A percentile compares a stretch with the other conserved stretches of the same genome.
These are phyloP conservation scores for Globisporangium takayamanum DNA, from an alignment of 352 stramenopile species.

Conservation along the genomic window DNA sequence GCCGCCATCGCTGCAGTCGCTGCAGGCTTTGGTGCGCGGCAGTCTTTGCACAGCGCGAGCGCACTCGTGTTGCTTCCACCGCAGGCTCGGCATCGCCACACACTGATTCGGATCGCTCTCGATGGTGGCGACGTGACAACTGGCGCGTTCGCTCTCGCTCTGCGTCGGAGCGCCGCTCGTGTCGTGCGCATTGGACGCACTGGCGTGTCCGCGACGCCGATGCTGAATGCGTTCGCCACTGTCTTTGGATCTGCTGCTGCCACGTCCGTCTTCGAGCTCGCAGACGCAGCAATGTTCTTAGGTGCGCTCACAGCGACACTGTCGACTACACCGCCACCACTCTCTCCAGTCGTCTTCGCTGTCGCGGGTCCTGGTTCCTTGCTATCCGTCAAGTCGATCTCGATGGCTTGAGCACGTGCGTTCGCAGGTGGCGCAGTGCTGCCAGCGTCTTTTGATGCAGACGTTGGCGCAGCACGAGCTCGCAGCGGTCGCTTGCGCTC, in stretches of 20 bases:
- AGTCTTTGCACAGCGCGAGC: constrained; percentile 43
- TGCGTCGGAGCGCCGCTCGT: constrained; percentile 6
- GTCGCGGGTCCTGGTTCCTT: too few relatives aligned
- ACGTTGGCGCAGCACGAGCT: background rate
- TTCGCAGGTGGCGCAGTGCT: background rate
- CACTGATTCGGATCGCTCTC: constrained; percentile 8
- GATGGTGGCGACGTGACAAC: background rate
- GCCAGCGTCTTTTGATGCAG: background rate
- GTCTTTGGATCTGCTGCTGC: background rate
- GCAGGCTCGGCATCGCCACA: constrained; percentile 51
- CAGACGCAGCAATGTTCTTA: too few relatives aligned
- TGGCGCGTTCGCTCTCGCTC: constrained; percentile 12
- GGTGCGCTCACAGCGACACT: too few relatives aligned
- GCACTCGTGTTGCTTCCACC: constrained; percentile 44
- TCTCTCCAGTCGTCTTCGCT: too few relatives aligned
- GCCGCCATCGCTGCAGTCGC: constrained; percentile 7
- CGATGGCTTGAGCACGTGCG: background rate
- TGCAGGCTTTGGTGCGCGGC: constrained; percentile 21
- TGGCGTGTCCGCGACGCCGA: constrained; percentile 3
- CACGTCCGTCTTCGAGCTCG: too few relatives aligned
- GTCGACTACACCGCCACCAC: too few relatives aligned
- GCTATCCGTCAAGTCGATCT: too few relatives aligned
- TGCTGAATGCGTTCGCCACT: constrained; percentile 12
- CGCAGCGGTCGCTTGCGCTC: background rate
- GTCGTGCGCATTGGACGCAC: constrained; percentile 3